Base-by-base conservation (phyloP, 768 basidiomycete species). In the Cystoderma amianthinum region DNA sequence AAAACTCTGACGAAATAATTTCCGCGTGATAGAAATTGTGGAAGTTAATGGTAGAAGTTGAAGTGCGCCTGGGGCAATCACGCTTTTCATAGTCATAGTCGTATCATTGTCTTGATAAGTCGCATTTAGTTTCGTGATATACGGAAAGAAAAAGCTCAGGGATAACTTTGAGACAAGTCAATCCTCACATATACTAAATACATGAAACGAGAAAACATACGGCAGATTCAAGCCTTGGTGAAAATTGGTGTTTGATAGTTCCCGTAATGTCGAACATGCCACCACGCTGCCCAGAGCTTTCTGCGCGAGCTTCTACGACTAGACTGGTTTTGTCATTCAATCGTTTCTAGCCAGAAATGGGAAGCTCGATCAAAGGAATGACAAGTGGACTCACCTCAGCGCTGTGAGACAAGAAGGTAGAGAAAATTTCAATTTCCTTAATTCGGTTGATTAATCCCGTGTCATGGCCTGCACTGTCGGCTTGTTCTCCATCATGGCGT, bases 231-330 rank as follows among this genome's bases (percentile, higher is more conserved):
- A 79, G 51, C 38, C 76, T 74, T 11, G 86, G 84, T 20, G 85
- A 86, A 53, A 78, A 79, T 51, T 88, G 85, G 58, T 91, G 83
- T 43, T 73, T 76, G 36, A 93, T 59, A 2, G 87, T 87, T 25
- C 85, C 86, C 18, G 77, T 54, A 28, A 92, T 55, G n/a, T 36
- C 16, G 34, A 36, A 36, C 7, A 15, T 7, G 7, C 34, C 18
- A 17, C 34, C n/a, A 36, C 9, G 6, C 17, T 15, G 34, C 9
- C 18, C 34, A 9, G 7, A n/a, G 7, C 7, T 6, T 36, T 36
- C n/a, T 7, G 18, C n/a, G 34, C 34, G 34, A 9, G 34, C 34
- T 6, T 7, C 34, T 19, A 36, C 12, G 7, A 6, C 16, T 7
- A 36, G 18, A 9, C n/a, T 15, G 34, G 34, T 36, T 36, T 36